Base-by-base conservation (phyloP, 352 stramenopile species). In the Phytophthora ramorum region DNA sequence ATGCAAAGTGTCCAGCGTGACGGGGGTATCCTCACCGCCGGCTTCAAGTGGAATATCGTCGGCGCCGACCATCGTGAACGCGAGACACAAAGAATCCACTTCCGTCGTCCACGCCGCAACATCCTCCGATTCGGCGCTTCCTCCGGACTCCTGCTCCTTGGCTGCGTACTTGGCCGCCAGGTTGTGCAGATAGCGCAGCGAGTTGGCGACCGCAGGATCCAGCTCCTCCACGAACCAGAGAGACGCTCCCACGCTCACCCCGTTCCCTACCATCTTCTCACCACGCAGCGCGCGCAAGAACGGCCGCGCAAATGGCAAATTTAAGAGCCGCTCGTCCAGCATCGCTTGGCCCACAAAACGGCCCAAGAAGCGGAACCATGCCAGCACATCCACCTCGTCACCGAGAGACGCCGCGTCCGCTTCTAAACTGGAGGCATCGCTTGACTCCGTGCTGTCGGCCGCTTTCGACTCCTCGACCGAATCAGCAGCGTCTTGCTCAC, bases 321-420 rank as follows among this genome's bases (percentile, higher is more conserved):
- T 91, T 26, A 97, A 55, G 52, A 96, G 57, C 4, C 90, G 82
- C 19, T 94, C 86, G 71, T 97, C 90, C 26, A 96, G 72, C 7
- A 96, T 69, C 1, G 90, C 85, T 64, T 93, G 85, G 0, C 75
- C 81, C 2, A 93, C 74, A 49, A 93, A 89, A 1, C 71, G 78
- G 4, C 85, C 85, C 14, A 93, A 63, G 37, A 93, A 93, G n/a
- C 72, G 76, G 61, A 92, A 93, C 77, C 78, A 92, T 24, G 70
- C 52, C 10, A 89, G 34, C 22, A 79, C 73, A 22, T 76, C 58
- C 35, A 67, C 58, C 7, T 71, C 64, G 22, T 72, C 56, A 38
- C 28, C 63, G 8, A 69, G 44, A 47, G 67, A 65, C 9, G 34
- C 30, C 7, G 57, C 65, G 26, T 69, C 56, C 7, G 49, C 30